Percentiles rank a stretch among this genome's conserved stretches.
Conservation (phyloP, 495 filamentous ascomycete genomes). For the Aspergillus steynii region DNA sequence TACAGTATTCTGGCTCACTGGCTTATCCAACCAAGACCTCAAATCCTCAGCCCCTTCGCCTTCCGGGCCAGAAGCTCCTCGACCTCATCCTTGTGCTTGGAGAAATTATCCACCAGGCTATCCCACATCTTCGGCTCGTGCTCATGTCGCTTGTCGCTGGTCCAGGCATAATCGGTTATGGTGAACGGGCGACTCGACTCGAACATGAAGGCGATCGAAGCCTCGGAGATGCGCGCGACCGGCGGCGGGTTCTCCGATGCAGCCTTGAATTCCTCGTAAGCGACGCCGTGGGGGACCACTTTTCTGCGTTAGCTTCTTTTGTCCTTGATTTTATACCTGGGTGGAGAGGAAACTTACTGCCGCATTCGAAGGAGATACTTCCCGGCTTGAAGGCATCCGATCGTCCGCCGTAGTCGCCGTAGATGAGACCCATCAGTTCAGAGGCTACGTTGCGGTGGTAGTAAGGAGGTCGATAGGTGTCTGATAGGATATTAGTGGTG, state of each 20-base stretch:
- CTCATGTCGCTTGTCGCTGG: constrained; percentile 53
- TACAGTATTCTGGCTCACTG: constrained; percentile 2
- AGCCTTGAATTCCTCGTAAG: constrained; percentile 65
- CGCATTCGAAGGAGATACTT: constrained; percentile 58
- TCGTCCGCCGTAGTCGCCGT: constrained; percentile 55
- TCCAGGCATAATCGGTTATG: constrained; percentile 54
- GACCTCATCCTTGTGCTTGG: constrained; percentile 42
- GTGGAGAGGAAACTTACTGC: constrained; percentile 31
- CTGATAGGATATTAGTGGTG: constrained; percentile 13
- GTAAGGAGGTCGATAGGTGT: constrained; percentile 51
- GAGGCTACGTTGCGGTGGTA: constrained; percentile 53
- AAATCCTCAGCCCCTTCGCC: constrained; percentile 10
- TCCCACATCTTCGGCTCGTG: constrained; percentile 60
- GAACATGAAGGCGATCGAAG: constrained; percentile 61
- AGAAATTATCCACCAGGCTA: constrained; percentile 53
- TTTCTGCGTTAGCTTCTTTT: not conserved
- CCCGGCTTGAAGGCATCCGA: constrained; percentile 59
- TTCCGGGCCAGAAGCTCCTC: constrained; percentile 39
- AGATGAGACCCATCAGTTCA: constrained; percentile 54
- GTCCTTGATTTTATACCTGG: too few relatives aligned
- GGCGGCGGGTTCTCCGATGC: constrained; percentile 48
- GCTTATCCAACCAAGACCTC: not conserved
- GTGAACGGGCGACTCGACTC: constrained; percentile 54
- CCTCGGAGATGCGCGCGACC: constrained; percentile 49
- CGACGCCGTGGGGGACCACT: constrained; percentile 59